Base-by-base conservation (phyloP, 1,139 yeast genomes). In the Nadsonia starkeyi-henricii region DNA sequence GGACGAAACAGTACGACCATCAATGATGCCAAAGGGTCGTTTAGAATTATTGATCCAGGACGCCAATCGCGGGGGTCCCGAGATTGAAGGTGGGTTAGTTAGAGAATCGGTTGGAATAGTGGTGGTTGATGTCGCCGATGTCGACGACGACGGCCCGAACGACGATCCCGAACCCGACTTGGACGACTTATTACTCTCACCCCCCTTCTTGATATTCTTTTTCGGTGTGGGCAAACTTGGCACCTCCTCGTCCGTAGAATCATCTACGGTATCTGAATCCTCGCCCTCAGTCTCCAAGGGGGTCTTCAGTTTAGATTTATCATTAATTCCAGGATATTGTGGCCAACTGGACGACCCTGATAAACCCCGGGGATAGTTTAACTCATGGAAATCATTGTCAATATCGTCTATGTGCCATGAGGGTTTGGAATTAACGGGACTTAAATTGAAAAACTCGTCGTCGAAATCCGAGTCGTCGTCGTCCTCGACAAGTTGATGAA, bases 1-100 rank as follows among this genome's bases (percentile, higher is more conserved):
- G 1, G 94, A 81, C 50, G 96, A 72, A 0, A 97, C 89, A 1
- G 95, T 81, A 36, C 85, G 72, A 4, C 98, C 97, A 62, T 91
- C 97, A 57, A 91, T 89, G 52, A 91, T 86, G 26, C 96, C 94
- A 65, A 84, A 86, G 0, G 96, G 96, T 57, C 85, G 80, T 48
- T 66, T 67, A 47, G 77, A 75, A 52, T 80, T 85, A 23, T 95
- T 84, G 15, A 81, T 78, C 95, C 97, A 91, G 1, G 95, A 82
- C 0, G 96, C 97, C 51, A 91, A 70, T 23, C 85, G 76, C 1
- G 98, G 98, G 1, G 97, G 96, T 48, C 95, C 70, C 53, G 89
- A 79, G 50, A 89, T 89, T 26, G 85, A 81, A 7, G 83, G 80
- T 47, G 88, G 82, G 1, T 94, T 81, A 8, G 95, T 82, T 19